Percentiles rank a stretch among this genome's conserved stretches.
phyloP scores from a whole-genome alignment of 2,329 filamentous ascomycete species.

The Nemania bipapillata region DNA sequence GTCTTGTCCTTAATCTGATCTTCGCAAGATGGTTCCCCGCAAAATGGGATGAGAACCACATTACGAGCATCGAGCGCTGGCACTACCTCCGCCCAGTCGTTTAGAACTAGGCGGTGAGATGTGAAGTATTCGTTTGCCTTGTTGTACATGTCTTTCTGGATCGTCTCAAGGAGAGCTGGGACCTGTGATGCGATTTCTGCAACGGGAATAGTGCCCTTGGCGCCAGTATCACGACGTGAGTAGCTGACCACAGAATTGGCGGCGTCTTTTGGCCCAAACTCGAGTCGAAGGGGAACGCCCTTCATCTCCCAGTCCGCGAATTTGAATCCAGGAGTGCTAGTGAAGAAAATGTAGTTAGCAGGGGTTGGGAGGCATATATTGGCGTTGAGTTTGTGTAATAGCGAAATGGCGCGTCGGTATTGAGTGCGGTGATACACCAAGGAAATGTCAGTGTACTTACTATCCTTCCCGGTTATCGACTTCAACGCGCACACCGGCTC shows the following conservation, averaged over 20 bases:
- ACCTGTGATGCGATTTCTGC: slow-evolving; percentile 77
- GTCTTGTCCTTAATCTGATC: slow-evolving; percentile 95
- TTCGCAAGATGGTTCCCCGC: slow-evolving; percentile 82
- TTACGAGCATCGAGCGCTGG: slow-evolving; percentile 92
- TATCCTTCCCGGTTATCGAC: slow-evolving; percentile 89
- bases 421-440: background rate
- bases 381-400: background rate
- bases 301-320: slow-evolving; percentile 99
- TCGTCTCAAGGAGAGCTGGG: slow-evolving; percentile 84
- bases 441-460: slow-evolving; percentile 33
- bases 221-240: slow-evolving; percentile 86
- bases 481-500: slow-evolving; percentile 79
- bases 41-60: slow-evolving; percentile 90
- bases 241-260: slow-evolving; percentile 85
- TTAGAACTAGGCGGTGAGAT: slow-evolving; percentile 81
- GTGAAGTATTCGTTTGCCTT: slow-evolving; percentile 82
- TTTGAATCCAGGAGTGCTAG: slow-evolving; percentile 86
- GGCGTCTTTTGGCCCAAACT: slow-evolving; percentile 95
- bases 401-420: background rate
- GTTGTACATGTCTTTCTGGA: slow-evolving; percentile 82
- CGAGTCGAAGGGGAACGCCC: slow-evolving; percentile 90
- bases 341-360: slow-evolving; percentile 24
- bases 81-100: slow-evolving; percentile 89
- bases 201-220: slow-evolving; percentile 83
- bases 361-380: too few relatives aligned